Evolutionary conservation across 805 yeast genomes (phyloP), one percentile per base, ranked within the genome.

Genomic region (Groenewaldozyma salmanticensis): DNA sequence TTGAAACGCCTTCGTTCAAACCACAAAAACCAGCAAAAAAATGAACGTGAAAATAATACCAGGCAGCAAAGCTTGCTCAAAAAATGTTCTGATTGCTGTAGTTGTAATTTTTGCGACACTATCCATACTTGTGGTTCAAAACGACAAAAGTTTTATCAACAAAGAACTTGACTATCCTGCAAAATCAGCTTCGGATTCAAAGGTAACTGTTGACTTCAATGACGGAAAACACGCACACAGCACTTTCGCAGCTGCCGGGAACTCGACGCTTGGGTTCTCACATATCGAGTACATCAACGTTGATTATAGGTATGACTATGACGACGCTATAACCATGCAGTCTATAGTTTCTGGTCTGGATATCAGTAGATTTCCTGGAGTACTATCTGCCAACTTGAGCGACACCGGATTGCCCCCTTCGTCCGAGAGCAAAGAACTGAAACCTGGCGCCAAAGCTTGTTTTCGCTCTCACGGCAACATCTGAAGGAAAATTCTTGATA

Each of bases 241-340:
- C n/a, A 18, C 31, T 9, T 19, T 41, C 22, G 31, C 33, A 5
- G 21, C 42, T 6, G 42, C 45, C 2, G 42, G 43, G 6, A 45
- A 45, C 21, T 18, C 31, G 18, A 45, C 49, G 13, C 44, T 45
- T 13, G 49, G 49, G 31, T 45, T 45, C 37, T 34, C 35, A 22
- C 13, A 34, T 2, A 40, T 45, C 21, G 19, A 27, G 19, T 43
- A 35, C 19, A 36, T 43, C 5, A 45, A 45, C 27, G 38, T 45
- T 19, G 35, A 35, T 15, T 19, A 40, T 31, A n/a, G 49, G 18
- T 40, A 17, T 31, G 47, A 45, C 27, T 35, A 19, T 16, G 44
- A 40, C 3, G 49, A 45, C 27, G 31, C 42, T 16, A 43, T 45
- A 33, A 20, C 22, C 16, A 27, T 45, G 35, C 49, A 45, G 18